Conservation (phyloP, 2,329 filamentous ascomycete genomes). For the Pseudonectria buxi region DNA sequence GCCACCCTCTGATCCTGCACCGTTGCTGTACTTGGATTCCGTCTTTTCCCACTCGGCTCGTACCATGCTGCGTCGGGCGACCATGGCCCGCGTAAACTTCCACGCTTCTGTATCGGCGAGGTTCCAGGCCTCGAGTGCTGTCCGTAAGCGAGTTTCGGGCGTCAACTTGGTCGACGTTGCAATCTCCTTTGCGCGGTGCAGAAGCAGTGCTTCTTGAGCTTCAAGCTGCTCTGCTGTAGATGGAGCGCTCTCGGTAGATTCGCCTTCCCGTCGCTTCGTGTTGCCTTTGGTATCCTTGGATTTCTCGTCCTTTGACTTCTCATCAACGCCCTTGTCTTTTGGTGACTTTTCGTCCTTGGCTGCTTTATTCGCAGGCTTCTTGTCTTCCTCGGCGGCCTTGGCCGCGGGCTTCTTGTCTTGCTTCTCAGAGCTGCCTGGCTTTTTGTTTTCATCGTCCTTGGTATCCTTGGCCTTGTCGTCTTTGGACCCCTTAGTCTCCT, state of each 20-base stretch:
- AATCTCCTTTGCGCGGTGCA: conserved; percentile 42
- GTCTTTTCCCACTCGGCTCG: conserved; percentile 63
- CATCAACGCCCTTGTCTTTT: not conserved
- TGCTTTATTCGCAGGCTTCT: conserved; percentile 3
- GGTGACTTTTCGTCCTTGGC: not conserved
- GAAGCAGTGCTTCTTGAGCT: conserved; percentile 46
- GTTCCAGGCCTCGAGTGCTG: conserved; percentile 59
- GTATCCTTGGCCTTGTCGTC: conserved; percentile 7
- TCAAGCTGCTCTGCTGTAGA: conserved; percentile 40
- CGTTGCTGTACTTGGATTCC: conserved; percentile 57
- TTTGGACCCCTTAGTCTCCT: conserved; percentile 32
- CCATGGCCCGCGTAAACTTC: conserved; percentile 64
- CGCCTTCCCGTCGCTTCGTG: conserved; percentile 19
- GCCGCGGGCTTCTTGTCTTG: conserved; percentile 10
- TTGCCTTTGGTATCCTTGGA: conserved; percentile 4
- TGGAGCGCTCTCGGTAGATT: conserved; percentile 28
- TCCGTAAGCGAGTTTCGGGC: conserved; percentile 39
- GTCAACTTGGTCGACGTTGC: conserved; percentile 41
- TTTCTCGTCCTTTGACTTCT: not conserved
- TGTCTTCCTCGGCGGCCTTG: conserved; percentile 2
- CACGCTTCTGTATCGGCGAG: conserved; percentile 71
- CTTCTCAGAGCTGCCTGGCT: conserved; percentile 32
- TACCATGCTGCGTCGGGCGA: conserved; percentile 57
- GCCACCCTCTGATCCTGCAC: conserved; percentile 47
- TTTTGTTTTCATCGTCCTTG: conserved; percentile 22